phyloP scores from a whole-genome alignment of 164 flowering plant species.

The Vitis riparia region DNA sequence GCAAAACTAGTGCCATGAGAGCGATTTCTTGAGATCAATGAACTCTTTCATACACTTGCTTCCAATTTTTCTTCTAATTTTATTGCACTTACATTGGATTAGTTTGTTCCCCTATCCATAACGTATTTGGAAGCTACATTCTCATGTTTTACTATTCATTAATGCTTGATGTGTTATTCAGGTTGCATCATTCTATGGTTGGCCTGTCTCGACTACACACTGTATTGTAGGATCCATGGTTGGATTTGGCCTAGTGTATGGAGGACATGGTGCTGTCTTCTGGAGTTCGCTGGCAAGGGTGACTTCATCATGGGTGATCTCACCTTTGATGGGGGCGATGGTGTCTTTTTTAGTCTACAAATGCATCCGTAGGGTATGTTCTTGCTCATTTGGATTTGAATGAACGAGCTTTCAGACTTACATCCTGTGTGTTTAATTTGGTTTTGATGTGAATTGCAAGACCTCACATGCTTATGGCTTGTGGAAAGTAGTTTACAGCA shows the following conservation, averaged over 20 bases:
- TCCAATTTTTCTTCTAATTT: neutral
- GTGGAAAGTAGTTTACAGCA: neutral
- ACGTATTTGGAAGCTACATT: neutral
- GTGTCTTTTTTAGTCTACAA: constrained; percentile 97
- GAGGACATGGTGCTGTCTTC: constrained; percentile 93
- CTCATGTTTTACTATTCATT: neutral
- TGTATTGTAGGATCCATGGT: constrained; percentile 99
- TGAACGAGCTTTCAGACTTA: neutral
- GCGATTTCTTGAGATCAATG: too few species aligned
- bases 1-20: too few species aligned
- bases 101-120: neutral
- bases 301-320: constrained; percentile 92
- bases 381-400: constrained; percentile 7
- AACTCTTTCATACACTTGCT: too few species aligned
- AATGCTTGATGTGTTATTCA: constrained; percentile 21
- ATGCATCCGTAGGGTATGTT: constrained; percentile 93
- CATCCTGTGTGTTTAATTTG: neutral
- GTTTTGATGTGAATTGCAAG: neutral
- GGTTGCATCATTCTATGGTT: constrained; percentile 94
- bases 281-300: constrained; percentile 96
- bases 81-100: neutral
- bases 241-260: constrained; percentile 91
- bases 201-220: constrained; percentile 99
- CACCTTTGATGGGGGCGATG: constrained; percentile 82
- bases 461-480: neutral